phyloP scores from a whole-genome alignment of 2,329 filamentous ascomycete genomes.

The Trichophyton benhamiae region DNA sequence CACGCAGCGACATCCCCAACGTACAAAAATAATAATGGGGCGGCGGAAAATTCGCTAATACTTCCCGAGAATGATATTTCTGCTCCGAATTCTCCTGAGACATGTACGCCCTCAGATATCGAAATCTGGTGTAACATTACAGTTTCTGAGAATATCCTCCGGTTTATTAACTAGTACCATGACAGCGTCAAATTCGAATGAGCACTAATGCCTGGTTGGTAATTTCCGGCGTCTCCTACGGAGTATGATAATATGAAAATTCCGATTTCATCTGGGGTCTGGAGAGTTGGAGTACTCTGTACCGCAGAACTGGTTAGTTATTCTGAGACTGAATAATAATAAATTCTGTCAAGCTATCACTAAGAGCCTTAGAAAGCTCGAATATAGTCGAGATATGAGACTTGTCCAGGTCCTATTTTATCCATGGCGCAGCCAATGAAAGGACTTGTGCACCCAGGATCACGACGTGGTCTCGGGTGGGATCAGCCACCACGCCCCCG shows the following conservation, averaged over 20 bases:
- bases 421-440: background rate
- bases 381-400: background rate
- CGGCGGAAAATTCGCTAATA: background rate
- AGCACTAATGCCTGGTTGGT: background rate
- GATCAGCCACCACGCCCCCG: background rate
- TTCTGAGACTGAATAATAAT: too few species aligned
- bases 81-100: background rate
- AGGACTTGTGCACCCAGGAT: background rate
- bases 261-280: background rate
- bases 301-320: too few species aligned
- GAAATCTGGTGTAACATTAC: background rate
- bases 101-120: background rate
- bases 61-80: background rate
- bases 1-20: background rate
- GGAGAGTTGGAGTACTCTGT: too few species aligned
- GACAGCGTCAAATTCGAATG: background rate
- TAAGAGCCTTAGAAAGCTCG: background rate
- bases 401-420: background rate
- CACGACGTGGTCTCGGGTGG: background rate
- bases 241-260: background rate
- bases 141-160: background rate
- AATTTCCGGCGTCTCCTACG: background rate
- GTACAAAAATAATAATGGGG: background rate
- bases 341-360: too few species aligned
- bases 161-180: background rate